These are phyloP conservation scores for Rickenella mellea DNA, from an alignment of 768 basidiomycete genomes.

Conservation along the genomic window DNA sequence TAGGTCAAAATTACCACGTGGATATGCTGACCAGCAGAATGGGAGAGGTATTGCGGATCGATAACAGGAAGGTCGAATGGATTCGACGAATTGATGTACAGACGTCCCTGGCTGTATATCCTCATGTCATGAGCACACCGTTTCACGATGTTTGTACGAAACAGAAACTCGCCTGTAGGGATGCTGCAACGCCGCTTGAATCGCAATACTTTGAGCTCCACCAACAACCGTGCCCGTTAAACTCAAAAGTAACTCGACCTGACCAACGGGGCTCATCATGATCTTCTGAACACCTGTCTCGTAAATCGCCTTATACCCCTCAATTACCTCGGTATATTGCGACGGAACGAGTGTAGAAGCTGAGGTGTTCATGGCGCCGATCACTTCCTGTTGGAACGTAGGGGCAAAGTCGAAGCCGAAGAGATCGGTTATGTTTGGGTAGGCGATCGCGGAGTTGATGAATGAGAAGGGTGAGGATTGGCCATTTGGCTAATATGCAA, in stretches of 20 bases:
- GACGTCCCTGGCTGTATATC: constrained; percentile 37
- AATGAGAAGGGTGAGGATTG: constrained; percentile 34
- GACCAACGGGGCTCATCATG: constrained; percentile 31
- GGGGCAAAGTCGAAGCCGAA: constrained; percentile 25
- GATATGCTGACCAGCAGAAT: constrained; percentile 31
- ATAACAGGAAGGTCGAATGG: constrained; percentile 53
- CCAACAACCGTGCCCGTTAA: constrained; percentile 28
- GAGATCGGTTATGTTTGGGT: constrained; percentile 41
- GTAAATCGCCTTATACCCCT: constrained; percentile 50
- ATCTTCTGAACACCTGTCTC: constrained; percentile 30
- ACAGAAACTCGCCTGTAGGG: constrained; percentile 35
- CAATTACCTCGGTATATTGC: constrained; percentile 32
- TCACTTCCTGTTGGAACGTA: constrained; percentile 23
- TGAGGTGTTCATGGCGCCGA: constrained; percentile 20
- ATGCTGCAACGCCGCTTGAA: constrained; percentile 62
- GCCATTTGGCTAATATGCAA: constrained; percentile 7
- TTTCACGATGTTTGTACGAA: constrained; percentile 5
- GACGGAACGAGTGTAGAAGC: constrained; percentile 33
- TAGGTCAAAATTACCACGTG: not conserved
- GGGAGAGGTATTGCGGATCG: constrained; percentile 57
- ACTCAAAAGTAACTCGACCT: constrained; percentile 46
- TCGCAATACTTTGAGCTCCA: constrained; percentile 32
- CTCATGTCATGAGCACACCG: not conserved
- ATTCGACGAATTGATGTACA: constrained; percentile 50
- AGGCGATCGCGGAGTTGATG: constrained; percentile 56